Percentiles rank a stretch among this genome's conserved stretches.
Evolutionary conservation across 1,284 basidiomycete genomes (phyloP).

Genomic region (Boletus albobrunnescens): DNA sequence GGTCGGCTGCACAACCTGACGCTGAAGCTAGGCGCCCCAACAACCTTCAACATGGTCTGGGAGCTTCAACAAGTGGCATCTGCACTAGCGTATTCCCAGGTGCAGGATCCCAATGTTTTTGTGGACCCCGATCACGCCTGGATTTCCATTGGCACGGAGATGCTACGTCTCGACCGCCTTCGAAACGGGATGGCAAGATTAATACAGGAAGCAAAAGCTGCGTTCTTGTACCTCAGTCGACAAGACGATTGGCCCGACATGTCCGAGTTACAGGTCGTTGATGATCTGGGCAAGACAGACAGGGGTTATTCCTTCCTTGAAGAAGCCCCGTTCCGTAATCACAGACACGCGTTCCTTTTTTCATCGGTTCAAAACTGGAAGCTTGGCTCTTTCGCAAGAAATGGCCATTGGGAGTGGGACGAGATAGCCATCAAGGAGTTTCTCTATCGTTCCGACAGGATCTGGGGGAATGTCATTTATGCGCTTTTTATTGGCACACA

Average conservation of each 20-base stretch:
- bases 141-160: constrained; percentile 8
- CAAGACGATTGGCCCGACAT: background rate
- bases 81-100: background rate
- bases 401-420: constrained; percentile 1
- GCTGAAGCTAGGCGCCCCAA: background rate
- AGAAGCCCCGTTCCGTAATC: background rate
- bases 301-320: constrained; percentile 10
- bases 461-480: constrained; percentile 1
- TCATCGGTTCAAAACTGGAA: background rate
- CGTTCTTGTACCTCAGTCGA: background rate
- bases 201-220: background rate
- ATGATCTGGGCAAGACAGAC: background rate
- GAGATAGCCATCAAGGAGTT: background rate
- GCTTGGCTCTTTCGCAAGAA: background rate
- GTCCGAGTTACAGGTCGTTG: background rate
- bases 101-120: constrained; percentile 3
- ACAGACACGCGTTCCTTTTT: background rate
- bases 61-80: constrained; percentile 7
- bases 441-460: background rate
- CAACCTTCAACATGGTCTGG: constrained; percentile 6
- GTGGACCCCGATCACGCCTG: background rate
- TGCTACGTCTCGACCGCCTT: background rate
- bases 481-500: background rate
- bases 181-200: background rate
- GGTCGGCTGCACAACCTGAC: background rate